Evolutionary conservation across 2,329 filamentous ascomycete species (phyloP).

Genomic region (Diaporthe citriasiana): DNA sequence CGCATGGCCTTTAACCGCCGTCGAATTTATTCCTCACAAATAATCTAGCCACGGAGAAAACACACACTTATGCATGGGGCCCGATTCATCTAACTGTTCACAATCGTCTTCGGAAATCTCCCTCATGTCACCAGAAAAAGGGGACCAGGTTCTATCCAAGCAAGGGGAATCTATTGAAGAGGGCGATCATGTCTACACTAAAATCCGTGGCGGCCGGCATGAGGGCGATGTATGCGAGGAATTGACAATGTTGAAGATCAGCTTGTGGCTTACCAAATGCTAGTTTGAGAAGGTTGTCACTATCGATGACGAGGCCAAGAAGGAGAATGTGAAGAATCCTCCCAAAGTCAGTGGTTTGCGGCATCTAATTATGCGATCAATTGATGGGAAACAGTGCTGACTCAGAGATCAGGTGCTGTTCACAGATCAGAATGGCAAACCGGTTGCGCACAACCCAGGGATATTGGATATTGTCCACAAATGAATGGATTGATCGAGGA

Average conservation of each 20-base stretch:
- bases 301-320: too few species aligned
- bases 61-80: neutral
- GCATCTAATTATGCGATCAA: too few species aligned
- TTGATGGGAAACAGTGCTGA: too few species aligned
- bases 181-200: neutral
- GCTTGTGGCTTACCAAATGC: neutral
- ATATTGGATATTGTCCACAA: too few species aligned
- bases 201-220: neutral
- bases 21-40: neutral
- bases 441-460: too few species aligned
- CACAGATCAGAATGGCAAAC: too few species aligned
- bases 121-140: neutral
- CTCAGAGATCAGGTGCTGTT: too few species aligned
- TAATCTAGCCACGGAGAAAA: neutral
- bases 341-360: too few species aligned
- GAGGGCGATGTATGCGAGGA: neutral
- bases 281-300: slow-evolving; percentile 1
- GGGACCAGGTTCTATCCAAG: neutral
- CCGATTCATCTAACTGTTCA: too few species aligned
- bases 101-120: neutral
- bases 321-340: too few species aligned
- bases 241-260: neutral
- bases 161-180: neutral
- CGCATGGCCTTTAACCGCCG: neutral
- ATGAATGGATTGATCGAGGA: too few species aligned